Percentiles rank a stretch among this genome's conserved stretches.
These are phyloP conservation scores for Chaetomiaceae sp. DNA, from an alignment of 2,329 filamentous ascomycete genomes.

Conservation along the genomic window DNA sequence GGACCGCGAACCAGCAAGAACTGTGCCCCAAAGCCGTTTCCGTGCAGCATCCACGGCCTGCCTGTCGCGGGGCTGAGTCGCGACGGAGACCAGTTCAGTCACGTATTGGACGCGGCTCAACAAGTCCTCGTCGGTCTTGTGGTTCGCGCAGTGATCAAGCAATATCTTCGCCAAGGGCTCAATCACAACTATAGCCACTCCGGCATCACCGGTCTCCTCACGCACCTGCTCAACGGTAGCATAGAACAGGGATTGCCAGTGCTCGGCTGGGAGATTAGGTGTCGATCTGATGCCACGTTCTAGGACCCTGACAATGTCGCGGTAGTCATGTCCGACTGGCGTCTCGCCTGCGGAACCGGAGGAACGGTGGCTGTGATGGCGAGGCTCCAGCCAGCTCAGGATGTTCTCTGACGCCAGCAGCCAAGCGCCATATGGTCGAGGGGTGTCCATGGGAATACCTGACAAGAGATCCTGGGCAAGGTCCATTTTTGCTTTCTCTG, in stretches of 20 bases:
- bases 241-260: constrained; percentile 52
- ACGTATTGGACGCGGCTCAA: constrained; percentile 31
- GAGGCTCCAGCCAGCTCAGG: constrained; percentile 36
- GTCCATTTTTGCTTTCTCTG: constrained; percentile 37
- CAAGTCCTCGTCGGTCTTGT: constrained; percentile 17
- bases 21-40: constrained; percentile 59
- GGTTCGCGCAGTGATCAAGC: constrained; percentile 30
- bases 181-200: constrained; percentile 58
- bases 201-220: constrained; percentile 60
- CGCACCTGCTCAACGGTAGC: constrained; percentile 50
- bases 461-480: constrained; percentile 48
- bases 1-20: constrained; percentile 34
- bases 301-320: constrained; percentile 62
- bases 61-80: constrained; percentile 52
- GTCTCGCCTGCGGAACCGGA: constrained; percentile 37
- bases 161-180: constrained; percentile 62
- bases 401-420: constrained; percentile 44
- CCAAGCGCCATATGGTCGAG: constrained; percentile 47
- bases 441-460: constrained; percentile 38
- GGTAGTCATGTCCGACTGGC: constrained; percentile 61
- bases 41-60: constrained; percentile 60
- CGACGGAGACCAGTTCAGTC: constrained; percentile 39
- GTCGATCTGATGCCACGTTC: constrained; percentile 51
- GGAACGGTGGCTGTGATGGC: constrained; percentile 33
- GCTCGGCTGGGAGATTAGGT: constrained; percentile 39